A percentile compares a stretch with the other conserved stretches of the same genome.
Evolutionary conservation across 345 rosid species (phyloP).

Genomic region (Syzygium jambos): DNA sequence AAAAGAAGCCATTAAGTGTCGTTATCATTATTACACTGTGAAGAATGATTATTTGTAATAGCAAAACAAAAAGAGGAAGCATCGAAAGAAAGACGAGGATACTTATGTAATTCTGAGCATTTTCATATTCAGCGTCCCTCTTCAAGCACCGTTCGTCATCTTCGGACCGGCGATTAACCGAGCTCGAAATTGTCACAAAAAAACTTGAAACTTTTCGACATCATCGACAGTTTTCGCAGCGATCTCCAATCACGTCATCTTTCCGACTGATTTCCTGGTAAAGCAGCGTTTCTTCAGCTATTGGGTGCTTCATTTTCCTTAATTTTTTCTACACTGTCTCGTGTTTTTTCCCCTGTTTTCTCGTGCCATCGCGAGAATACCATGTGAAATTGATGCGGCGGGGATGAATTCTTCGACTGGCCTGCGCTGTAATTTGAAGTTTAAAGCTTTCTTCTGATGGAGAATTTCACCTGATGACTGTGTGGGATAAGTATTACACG

Average conservation of each 20-base stretch:
- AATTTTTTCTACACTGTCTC: neutral
- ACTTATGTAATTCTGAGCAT: neutral
- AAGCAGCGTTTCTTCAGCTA: neutral
- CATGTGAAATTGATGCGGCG: neutral
- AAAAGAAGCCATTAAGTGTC: neutral
- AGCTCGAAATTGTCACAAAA: neutral
- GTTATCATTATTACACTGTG: neutral
- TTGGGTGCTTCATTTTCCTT: neutral
- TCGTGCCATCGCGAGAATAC: neutral
- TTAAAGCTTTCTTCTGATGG: neutral
- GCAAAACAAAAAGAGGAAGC: neutral
- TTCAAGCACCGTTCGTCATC: neutral
- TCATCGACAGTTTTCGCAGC: neutral
- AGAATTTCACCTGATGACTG: neutral
- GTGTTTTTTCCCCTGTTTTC: neutral
- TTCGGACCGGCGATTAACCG: neutral
- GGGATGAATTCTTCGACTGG: neutral
- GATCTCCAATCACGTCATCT: neutral
- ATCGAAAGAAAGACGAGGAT: neutral
- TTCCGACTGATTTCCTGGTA: neutral
- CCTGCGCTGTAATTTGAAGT: neutral
- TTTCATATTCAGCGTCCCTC: neutral
- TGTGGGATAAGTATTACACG: neutral
- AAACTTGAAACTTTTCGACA: neutral
- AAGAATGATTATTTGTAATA: neutral